Evolutionary conservation across 345 rosid genomes (phyloP).

Genomic region (Fremontodendron californicum): DNA sequence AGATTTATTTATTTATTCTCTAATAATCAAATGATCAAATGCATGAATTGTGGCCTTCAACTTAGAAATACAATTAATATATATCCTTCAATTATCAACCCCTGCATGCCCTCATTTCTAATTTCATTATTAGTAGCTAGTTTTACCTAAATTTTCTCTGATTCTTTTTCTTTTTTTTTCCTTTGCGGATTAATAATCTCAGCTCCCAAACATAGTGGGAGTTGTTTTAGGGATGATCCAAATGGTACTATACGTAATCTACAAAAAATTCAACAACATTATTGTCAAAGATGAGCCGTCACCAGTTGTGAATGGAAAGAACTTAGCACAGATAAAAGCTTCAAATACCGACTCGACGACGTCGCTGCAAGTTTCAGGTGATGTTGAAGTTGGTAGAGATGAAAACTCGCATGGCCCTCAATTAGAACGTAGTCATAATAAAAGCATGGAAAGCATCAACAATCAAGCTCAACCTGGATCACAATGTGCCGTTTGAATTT

Average conservation of each 20-base stretch:
- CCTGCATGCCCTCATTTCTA: neutral
- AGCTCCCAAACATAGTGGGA: slow-evolving; percentile 42
- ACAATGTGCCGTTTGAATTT: neutral
- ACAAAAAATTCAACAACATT: slow-evolving; percentile 22
- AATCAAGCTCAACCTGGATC: neutral
- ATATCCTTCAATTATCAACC: neutral
- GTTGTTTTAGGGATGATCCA: slow-evolving; percentile 35
- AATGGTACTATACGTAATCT: slow-evolving; percentile 34
- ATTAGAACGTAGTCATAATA: neutral
- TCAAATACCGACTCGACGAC: neutral
- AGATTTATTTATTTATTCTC: neutral
- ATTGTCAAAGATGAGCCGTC: neutral
- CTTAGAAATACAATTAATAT: neutral
- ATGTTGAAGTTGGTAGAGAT: slow-evolving; percentile 1
- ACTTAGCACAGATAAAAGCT: neutral
- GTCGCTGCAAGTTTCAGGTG: neutral
- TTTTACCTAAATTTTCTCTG: neutral
- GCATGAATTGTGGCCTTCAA: neutral
- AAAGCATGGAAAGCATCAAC: neutral
- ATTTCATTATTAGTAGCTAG: neutral
- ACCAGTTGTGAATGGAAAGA: neutral
- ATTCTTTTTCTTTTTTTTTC: neutral
- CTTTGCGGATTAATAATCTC: slow-evolving; percentile 2
- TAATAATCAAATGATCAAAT: neutral
- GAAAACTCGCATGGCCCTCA: neutral